Conservation (phyloP, 495 filamentous ascomycete species). For the Parachaetomium inaequale region DNA sequence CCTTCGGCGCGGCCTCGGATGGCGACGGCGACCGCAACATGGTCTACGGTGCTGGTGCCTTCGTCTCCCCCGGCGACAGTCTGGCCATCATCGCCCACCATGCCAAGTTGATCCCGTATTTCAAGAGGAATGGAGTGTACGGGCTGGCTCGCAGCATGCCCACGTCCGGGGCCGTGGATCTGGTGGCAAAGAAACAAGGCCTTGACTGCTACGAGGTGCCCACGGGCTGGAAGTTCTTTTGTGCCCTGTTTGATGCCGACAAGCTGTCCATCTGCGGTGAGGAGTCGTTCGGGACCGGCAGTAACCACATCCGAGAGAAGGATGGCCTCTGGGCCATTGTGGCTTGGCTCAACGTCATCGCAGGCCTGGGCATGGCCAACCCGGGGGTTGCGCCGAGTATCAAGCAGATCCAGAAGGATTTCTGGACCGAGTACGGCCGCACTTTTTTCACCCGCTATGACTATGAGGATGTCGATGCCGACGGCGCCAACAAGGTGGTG, state of each 20-base stretch:
- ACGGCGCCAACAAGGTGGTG: constrained; percentile 84
- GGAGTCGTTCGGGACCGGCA: constrained; percentile 97
- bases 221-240: constrained; percentile 99
- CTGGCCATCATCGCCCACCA: constrained; percentile 97
- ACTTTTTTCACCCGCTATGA: constrained; percentile 99
- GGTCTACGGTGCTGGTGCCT: constrained; percentile 96
- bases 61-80: constrained; percentile 95
- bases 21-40: constrained; percentile 99
- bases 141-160: constrained; percentile 96
- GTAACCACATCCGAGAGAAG: constrained; percentile 99
- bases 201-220: constrained; percentile 93
- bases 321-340: constrained; percentile 96
- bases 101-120: constrained; percentile 91
- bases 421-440: constrained; percentile 94
- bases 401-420: constrained; percentile 89
- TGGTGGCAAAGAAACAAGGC: constrained; percentile 90
- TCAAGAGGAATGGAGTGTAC: constrained; percentile 93
- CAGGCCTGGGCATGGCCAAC: constrained; percentile 80
- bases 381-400: constrained; percentile 78
- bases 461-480: constrained; percentile 89
- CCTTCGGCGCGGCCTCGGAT: constrained; percentile 93
- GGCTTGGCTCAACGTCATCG: constrained; percentile 98
- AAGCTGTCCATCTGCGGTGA: constrained; percentile 99
- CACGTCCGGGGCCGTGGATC: constrained; percentile 89
- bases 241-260: constrained; percentile 91